These are phyloP conservation scores for Pseudogymnoascus sp. DNA, from an alignment of 2,329 filamentous ascomycete genomes.

Conservation along the genomic window DNA sequence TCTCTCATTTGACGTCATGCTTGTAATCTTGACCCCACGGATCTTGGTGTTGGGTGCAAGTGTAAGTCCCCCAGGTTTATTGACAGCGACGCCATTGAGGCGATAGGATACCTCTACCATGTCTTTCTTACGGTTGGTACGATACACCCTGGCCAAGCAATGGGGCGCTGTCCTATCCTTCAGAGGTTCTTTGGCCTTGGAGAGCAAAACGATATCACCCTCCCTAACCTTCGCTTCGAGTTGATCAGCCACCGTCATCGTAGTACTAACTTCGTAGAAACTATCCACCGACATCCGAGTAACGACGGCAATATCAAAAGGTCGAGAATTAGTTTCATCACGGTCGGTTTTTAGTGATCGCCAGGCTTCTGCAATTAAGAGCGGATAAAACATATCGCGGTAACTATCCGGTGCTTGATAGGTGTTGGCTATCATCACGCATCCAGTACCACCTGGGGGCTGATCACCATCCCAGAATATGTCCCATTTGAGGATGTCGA, in stretches of 20 bases:
- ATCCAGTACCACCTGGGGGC: conserved; percentile 68
- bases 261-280: conserved; percentile 84
- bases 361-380: conserved; percentile 92
- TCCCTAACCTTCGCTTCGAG: conserved; percentile 68
- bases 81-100: conserved; percentile 49
- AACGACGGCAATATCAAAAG: conserved; percentile 80
- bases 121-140: conserved; percentile 72
- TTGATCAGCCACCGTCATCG: conserved; percentile 61
- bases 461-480: conserved; percentile 86
- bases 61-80: conserved; percentile 51
- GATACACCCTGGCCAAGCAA: conserved; percentile 78
- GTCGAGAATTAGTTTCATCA: conserved; percentile 71
- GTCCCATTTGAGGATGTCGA: conserved; percentile 84
- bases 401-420: conserved; percentile 74
- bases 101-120: conserved; percentile 80
- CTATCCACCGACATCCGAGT: conserved; percentile 86
- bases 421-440: conserved; percentile 66
- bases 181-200: conserved; percentile 64
- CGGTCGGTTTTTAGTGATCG: conserved; percentile 84
- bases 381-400: conserved; percentile 79
- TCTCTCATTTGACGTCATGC: conserved; percentile 88
- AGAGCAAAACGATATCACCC: conserved; percentile 84
- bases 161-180: conserved; percentile 58
- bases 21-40: conserved; percentile 75
- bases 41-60: conserved; percentile 64